phyloP scores from a whole-genome alignment of 2,329 filamentous ascomycete genomes.

The Thelonectria olida region DNA sequence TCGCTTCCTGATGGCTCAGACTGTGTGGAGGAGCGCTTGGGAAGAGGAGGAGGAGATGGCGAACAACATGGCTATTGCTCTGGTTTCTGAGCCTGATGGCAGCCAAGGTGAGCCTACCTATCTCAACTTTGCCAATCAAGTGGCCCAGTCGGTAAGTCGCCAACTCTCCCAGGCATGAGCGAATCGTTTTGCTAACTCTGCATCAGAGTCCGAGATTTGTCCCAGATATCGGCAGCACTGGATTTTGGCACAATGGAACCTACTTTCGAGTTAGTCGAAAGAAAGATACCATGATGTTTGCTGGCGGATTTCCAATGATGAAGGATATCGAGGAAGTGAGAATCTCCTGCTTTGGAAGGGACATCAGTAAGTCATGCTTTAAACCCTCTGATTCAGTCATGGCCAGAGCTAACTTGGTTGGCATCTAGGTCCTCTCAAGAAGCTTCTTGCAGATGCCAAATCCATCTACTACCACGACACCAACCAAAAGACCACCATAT shows the following conservation, averaged over 20 bases:
- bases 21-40: constrained; percentile 63
- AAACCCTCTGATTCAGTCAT: background rate
- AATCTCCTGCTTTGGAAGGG: constrained; percentile 64
- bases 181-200: background rate
- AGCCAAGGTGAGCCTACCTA: constrained; percentile 49
- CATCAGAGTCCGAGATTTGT: constrained; percentile 59
- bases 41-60: constrained; percentile 61
- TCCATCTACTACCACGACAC: constrained; percentile 61
- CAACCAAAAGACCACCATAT: constrained; percentile 66
- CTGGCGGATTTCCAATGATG: constrained; percentile 48
- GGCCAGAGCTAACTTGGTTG: background rate
- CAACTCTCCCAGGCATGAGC: no score
- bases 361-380: constrained; percentile 38
- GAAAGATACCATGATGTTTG: constrained; percentile 52
- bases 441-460: constrained; percentile 63
- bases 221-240: constrained; percentile 62
- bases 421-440: constrained; percentile 60
- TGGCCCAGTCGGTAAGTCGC: constrained; percentile 56
- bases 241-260: constrained; percentile 63
- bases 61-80: constrained; percentile 46
- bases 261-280: constrained; percentile 60
- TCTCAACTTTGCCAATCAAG: constrained; percentile 68
- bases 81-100: constrained; percentile 41
- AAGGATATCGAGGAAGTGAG: constrained; percentile 62
- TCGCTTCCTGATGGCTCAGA: constrained; percentile 64